These are phyloP conservation scores for Biscogniauxia marginata DNA, from an alignment of 2,329 filamentous ascomycete species.

Conservation along the genomic window DNA sequence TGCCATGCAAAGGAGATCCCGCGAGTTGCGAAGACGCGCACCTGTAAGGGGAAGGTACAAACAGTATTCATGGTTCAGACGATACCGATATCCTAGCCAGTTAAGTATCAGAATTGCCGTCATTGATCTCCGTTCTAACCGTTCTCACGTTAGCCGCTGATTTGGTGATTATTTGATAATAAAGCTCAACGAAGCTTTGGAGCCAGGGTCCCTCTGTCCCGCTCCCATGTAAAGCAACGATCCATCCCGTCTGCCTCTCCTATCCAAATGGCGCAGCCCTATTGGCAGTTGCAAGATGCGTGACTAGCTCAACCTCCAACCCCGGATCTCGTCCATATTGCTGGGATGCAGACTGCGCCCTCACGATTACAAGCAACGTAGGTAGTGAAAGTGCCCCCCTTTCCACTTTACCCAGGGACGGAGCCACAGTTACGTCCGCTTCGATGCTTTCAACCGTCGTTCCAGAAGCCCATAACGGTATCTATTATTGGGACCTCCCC, in stretches of 20 bases:
- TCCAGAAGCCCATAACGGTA: constrained; percentile 13
- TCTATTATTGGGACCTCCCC: not conserved
- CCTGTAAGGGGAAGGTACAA: not conserved
- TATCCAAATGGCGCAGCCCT: not conserved
- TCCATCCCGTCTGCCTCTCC: not conserved
- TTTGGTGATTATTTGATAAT: not conserved
- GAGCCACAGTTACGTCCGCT: constrained; percentile 5
- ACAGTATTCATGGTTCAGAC: not conserved
- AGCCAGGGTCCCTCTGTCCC: not conserved
- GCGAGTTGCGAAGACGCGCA: not conserved
- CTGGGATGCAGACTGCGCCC: not conserved
- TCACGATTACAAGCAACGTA: not conserved
- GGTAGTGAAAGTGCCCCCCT: not conserved
- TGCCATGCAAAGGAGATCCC: constrained; percentile 1
- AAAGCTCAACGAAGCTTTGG: not conserved
- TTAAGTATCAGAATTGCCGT: not conserved
- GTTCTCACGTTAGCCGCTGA: not conserved
- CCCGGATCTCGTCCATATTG: not conserved
- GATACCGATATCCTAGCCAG: not conserved
- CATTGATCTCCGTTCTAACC: not conserved
- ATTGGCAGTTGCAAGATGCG: not conserved
- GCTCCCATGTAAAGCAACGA: not conserved
- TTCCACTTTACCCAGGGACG: constrained; percentile 12
- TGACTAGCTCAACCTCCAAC: not conserved
- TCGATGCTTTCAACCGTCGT: constrained; percentile 21